Conservation (phyloP, 202 grass and related monocot species). For the Elaeis oleifera region DNA sequence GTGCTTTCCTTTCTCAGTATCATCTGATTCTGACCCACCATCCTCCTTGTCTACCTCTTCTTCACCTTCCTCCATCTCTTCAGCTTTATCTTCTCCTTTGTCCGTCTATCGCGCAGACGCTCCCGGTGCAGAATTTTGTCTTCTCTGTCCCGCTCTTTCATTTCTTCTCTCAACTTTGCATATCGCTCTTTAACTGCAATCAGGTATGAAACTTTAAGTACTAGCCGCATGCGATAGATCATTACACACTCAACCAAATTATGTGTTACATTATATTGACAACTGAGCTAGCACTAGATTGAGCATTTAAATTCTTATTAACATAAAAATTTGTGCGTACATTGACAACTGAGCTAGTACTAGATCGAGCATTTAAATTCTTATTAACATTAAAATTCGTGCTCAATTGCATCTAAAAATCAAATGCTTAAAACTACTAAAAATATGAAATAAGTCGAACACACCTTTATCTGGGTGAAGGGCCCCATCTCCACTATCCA, state of each 20-base stretch:
- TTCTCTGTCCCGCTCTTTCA: constrained; percentile 72
- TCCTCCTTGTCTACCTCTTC: constrained; percentile 32
- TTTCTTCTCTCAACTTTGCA: constrained; percentile 62
- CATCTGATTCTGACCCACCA: constrained; percentile 40
- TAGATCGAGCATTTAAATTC: no score
- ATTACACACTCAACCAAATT: no score
- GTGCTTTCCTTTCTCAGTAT: constrained; percentile 1
- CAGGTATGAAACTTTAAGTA: not conserved
- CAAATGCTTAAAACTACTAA: no score
- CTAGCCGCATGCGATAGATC: no score
- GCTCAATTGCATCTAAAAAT: no score
- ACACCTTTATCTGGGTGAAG: constrained; percentile 53
- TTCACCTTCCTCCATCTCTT: constrained; percentile 51
- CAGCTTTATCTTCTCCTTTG: constrained; percentile 61
- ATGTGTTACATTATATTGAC: no score
- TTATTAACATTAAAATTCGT: not conserved
- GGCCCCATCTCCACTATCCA: constrained; percentile 33
- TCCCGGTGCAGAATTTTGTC: constrained; percentile 68
- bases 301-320: no score
- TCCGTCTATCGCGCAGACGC: constrained; percentile 54
- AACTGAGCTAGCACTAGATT: no score
- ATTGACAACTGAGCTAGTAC: no score
- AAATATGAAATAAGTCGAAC: constrained; percentile 8
- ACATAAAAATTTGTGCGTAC: not conserved
- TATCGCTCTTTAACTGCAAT: constrained; percentile 61